Conservation (phyloP, 495 filamentous ascomycete species). For the Aspergillus conjunctus region DNA sequence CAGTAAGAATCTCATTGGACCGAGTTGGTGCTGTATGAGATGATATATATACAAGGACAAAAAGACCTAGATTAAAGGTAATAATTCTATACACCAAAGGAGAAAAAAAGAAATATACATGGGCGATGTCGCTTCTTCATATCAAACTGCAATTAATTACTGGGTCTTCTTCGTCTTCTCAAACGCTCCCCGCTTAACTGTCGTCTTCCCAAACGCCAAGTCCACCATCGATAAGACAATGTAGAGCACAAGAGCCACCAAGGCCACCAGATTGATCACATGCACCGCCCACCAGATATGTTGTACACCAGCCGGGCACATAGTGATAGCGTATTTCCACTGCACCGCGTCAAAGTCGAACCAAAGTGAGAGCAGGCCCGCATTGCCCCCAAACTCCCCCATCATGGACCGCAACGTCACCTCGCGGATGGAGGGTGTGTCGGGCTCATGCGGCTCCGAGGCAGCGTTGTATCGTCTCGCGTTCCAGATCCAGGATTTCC, state of each 20-base stretch:
- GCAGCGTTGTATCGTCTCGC: conserved; percentile 30
- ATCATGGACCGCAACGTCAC: conserved; percentile 98
- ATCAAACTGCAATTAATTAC: neutral
- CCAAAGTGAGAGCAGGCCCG: conserved; percentile 84
- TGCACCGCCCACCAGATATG: conserved; percentile 95
- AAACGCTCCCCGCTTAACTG: neutral
- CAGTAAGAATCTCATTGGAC: too few species aligned
- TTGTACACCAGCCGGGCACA: conserved; percentile 78
- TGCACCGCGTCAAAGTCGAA: conserved; percentile 66
- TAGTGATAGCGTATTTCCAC: conserved; percentile 80
- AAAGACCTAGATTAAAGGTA: too few species aligned
- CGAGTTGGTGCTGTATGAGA: too few species aligned
- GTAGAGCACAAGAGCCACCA: conserved; percentile 26
- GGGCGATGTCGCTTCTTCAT: neutral
- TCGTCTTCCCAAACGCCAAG: neutral
- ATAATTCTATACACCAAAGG: neutral
- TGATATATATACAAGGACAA: neutral
- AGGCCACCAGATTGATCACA: conserved; percentile 63
- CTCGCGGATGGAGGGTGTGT: conserved; percentile 64
- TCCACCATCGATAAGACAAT: conserved; percentile 9
- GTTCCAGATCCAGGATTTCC: conserved; percentile 37
- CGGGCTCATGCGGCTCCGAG: neutral
- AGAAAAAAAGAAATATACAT: neutral
- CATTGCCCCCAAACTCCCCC: conserved; percentile 89
- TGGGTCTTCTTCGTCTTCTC: conserved; percentile 8